Conservation (phyloP, 2,329 filamentous ascomycete species). For the Botrytis byssoidea region DNA sequence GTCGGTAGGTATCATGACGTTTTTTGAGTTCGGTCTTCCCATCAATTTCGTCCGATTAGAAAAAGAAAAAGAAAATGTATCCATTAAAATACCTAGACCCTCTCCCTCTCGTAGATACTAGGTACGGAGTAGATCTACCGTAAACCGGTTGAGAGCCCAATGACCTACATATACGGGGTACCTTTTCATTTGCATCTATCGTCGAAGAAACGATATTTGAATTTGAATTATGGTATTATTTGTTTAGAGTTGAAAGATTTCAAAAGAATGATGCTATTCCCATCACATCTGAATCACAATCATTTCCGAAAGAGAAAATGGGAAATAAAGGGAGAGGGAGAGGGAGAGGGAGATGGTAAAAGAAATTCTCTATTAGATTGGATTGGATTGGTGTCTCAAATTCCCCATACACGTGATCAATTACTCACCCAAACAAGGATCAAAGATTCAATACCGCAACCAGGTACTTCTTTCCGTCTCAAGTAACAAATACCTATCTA, state of each 20-base stretch:
- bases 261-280: neutral
- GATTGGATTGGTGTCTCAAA: neutral
- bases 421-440: neutral
- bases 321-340: neutral
- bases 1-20: constrained; percentile 8
- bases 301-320: neutral
- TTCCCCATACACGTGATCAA: neutral
- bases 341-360: neutral
- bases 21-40: neutral
- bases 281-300: neutral
- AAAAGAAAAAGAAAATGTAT: neutral
- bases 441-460: neutral
- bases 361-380: neutral
- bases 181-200: neutral
- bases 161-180: neutral
- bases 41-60: constrained; percentile 2
- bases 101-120: neutral
- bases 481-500: neutral
- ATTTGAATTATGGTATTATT: neutral
- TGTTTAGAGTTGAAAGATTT: no score
- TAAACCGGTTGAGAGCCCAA: neutral
- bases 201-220: neutral
- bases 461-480: neutral
- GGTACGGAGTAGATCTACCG: neutral
- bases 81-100: no score